Conservation (phyloP, 164 flowering plant genomes). For the Stephania cephalantha region DNA sequence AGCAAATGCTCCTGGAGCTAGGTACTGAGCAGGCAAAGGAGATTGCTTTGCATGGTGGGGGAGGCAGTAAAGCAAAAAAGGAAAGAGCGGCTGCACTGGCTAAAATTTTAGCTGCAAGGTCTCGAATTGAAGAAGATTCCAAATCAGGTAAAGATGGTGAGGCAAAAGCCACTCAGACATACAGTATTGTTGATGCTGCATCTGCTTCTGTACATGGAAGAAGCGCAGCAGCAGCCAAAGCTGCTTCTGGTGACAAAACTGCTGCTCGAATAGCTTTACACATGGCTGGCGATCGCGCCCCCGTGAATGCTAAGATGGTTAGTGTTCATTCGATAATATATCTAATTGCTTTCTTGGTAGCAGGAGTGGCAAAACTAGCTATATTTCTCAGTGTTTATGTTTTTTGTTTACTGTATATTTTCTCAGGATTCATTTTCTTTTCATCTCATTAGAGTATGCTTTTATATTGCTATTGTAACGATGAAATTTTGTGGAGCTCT, state of each 20-base stretch:
- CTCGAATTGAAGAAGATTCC: conserved; percentile 60
- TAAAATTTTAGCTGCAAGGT: conserved; percentile 67
- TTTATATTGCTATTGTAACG: neutral
- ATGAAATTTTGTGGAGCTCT: neutral
- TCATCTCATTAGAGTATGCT: neutral
- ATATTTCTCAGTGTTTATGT: neutral
- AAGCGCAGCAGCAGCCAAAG: conserved; percentile 94
- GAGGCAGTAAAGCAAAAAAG: conserved; percentile 82
- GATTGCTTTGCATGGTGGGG: conserved; percentile 87
- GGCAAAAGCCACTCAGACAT: conserved; percentile 40
- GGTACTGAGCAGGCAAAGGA: conserved; percentile 86
- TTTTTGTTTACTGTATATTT: neutral
- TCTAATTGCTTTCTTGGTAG: neutral
- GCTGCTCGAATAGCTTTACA: conserved; percentile 95
- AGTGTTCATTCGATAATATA: conserved; percentile 16
- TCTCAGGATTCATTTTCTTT: neutral
- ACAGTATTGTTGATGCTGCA: conserved; percentile 94
- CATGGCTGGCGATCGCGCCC: conserved; percentile 87
- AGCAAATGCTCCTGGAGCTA: conserved; percentile 89
- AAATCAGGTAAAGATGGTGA: conserved; percentile 45
- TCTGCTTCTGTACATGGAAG: conserved; percentile 99
- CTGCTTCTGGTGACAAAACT: conserved; percentile 71
- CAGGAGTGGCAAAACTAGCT: neutral
- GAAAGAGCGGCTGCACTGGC: conserved; percentile 93
- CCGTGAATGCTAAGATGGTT: conserved; percentile 90